Base-by-base conservation (phyloP, 73 alveolate species). In the Paramecium caudatum region DNA sequence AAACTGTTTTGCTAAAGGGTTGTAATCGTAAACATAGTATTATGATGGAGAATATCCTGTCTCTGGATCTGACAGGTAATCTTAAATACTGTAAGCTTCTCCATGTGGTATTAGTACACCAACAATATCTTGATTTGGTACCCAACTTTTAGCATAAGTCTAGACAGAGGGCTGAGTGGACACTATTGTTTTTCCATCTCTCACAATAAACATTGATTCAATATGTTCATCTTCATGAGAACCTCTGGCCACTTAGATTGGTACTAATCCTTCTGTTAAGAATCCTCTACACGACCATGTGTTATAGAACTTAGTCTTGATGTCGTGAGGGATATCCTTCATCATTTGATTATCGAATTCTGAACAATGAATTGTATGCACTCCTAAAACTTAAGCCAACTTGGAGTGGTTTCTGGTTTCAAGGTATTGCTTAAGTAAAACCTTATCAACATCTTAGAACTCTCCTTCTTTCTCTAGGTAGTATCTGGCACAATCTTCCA, bases 231-330 rank as follows among this genome's bases (percentile, higher is more conserved):
- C 88, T 23, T 74, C 88, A 12, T 74, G 88, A 45, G 68, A 36
- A 4, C 88, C 88, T 19, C 62, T 74, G 8, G 88, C 88, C 23
- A 74, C 88, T 45, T 74, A 43, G 13, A 74, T 74, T 41, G 88
- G 88, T 10, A 74, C 88, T 6, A 74, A 27, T 41, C 88, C 88
- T 45, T 74, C 88, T 15, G 88, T 74, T n/a, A 74, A 23, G 88
- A 74, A 74, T 41, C 88, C 88, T 74, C 88, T 74, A 37, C 88
- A 74, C 12, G 88, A 74, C 88, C 88, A 74, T 74, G 88, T 74
- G 33, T 74, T 74, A 27, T 74, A 74, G 39, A 74, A 45, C 34
- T 74, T 74, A 6, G 62, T 41, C 17, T 36, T 74, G 34, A 8
- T 21, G 15, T 74, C 68, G 0, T 74, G 36, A 7, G 88, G 88